Conservation (phyloP, 495 filamentous ascomycete genomes). For the Saxophila tyrrhenica region DNA sequence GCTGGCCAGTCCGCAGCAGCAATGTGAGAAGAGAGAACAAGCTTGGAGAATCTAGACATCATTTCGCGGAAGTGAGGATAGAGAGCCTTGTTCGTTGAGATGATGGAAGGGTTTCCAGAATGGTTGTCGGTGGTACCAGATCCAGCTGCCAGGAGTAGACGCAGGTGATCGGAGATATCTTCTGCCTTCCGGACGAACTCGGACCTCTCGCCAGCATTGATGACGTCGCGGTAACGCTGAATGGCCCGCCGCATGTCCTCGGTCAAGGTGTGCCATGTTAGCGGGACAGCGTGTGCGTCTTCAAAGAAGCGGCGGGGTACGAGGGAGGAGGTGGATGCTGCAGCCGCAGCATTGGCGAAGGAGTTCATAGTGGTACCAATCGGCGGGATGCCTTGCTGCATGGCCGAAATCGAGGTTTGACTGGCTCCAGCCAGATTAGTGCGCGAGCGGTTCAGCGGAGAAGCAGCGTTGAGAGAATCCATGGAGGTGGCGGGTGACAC, state of each 20-base stretch:
- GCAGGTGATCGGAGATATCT: slow-evolving; percentile 92
- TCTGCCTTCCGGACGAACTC: slow-evolving; percentile 89
- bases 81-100: slow-evolving; percentile 87
- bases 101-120: slow-evolving; percentile 97
- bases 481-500: slow-evolving; percentile 85
- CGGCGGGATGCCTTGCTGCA: slow-evolving; percentile 37
- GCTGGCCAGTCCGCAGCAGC: slow-evolving; percentile 86
- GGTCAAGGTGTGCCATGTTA: slow-evolving; percentile 81
- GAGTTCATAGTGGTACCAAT: slow-evolving; percentile 54
- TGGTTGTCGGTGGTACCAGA: slow-evolving; percentile 97
- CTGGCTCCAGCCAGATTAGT: slow-evolving; percentile 28
- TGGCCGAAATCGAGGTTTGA: slow-evolving; percentile 29
- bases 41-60: slow-evolving; percentile 98
- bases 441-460: slow-evolving; percentile 33
- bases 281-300: slow-evolving; percentile 57
- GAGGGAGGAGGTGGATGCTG: slow-evolving; percentile 46
- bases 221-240: slow-evolving; percentile 74
- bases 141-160: slow-evolving; percentile 84
- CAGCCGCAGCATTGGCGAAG: slow-evolving; percentile 48
- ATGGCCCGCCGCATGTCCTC: slow-evolving; percentile 83
- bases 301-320: slow-evolving; percentile 76
- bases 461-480: slow-evolving; percentile 64
- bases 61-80: slow-evolving; percentile 97
- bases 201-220: slow-evolving; percentile 65
- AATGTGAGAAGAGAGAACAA: slow-evolving; percentile 97